Percentiles rank a stretch among this genome's conserved stretches.
phyloP scores from a whole-genome alignment of 2,329 filamentous ascomycete species.

The Aphanocladium album region DNA sequence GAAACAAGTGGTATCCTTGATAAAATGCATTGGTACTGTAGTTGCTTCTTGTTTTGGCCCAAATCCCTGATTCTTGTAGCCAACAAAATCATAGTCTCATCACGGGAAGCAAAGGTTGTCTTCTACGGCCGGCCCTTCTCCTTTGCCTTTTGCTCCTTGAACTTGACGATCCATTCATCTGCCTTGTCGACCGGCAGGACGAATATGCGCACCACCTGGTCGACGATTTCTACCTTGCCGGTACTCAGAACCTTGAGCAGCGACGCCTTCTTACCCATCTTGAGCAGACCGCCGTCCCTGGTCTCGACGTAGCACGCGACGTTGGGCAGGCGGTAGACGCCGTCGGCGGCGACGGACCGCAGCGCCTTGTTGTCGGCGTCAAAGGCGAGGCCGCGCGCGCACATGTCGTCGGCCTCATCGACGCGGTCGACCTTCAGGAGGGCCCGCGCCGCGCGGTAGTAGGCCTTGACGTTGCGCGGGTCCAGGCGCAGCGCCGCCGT shows the following conservation, averaged over 20 bases:
- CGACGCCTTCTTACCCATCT: slow-evolving; percentile 79
- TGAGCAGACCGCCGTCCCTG: slow-evolving; percentile 69
- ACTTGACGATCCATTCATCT: slow-evolving; percentile 73
- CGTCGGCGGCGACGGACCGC: slow-evolving; percentile 53
- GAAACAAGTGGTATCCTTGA: neutral
- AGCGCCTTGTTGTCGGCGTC: slow-evolving; percentile 67
- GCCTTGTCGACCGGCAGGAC: slow-evolving; percentile 70
- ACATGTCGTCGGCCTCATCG: slow-evolving; percentile 74
- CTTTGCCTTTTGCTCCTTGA: slow-evolving; percentile 67
- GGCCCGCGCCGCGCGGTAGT: slow-evolving; percentile 77
- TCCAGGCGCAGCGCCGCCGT: slow-evolving; percentile 74
- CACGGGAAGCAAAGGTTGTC: neutral
- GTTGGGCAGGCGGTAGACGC: slow-evolving; percentile 57
- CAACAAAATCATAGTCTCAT: no score
- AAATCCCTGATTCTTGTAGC: no score
- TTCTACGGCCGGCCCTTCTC: slow-evolving; percentile 30
- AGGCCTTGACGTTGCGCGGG: slow-evolving; percentile 78
- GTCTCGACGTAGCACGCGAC: slow-evolving; percentile 94
- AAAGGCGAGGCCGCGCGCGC: slow-evolving; percentile 65
- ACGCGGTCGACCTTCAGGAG: slow-evolving; percentile 75
- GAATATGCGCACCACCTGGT: slow-evolving; percentile 77
- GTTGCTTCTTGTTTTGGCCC: no score
- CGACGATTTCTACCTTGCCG: slow-evolving; percentile 80
- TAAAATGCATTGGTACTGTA: neutral
- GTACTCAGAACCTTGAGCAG: slow-evolving; percentile 68